Conservation (phyloP, 2,329 filamentous ascomycete genomes). For the Trichoderma pleuroti region DNA sequence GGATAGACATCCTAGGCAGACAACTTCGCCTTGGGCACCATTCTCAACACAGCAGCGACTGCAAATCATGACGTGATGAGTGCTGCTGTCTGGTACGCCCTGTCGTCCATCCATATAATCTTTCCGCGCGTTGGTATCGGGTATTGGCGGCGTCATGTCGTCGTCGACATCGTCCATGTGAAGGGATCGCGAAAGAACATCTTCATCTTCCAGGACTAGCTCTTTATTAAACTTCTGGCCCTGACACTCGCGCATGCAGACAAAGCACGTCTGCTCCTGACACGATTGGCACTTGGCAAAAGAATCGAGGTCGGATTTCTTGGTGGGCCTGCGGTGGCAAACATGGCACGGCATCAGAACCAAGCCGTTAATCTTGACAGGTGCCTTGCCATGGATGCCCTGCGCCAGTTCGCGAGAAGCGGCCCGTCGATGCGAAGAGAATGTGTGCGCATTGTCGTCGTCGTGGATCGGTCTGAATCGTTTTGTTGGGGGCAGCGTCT, state of each 20-base stretch:
- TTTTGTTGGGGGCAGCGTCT: conserved; percentile 32
- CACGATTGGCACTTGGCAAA: conserved; percentile 64
- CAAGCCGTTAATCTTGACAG: not conserved
- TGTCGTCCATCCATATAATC: conserved; percentile 20
- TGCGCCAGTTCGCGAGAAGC: conserved; percentile 25
- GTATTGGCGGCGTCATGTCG: not conserved
- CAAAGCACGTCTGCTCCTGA: conserved; percentile 59
- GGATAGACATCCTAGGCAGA: conserved; percentile 61
- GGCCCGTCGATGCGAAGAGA: conserved; percentile 25
- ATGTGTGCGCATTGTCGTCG: conserved; percentile 19
- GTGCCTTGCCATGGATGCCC: not conserved
- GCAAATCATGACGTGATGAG: conserved; percentile 56
- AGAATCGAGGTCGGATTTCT: conserved; percentile 62
- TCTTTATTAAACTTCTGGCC: conserved; percentile 39
- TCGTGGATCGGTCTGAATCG: conserved; percentile 29
- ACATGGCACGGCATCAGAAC: conserved; percentile 59
- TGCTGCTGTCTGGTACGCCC: conserved; percentile 27
- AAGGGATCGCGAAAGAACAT: conserved; percentile 43
- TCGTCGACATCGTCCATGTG: conserved; percentile 50
- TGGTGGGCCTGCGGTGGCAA: conserved; percentile 62
- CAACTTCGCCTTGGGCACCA: conserved; percentile 61
- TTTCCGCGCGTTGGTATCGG: not conserved
- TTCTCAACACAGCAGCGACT: conserved; percentile 66
- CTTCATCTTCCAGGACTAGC: conserved; percentile 30
- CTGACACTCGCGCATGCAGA: conserved; percentile 64